Conservation (phyloP, 2,329 filamentous ascomycete species). For the Fusarium protoensiforme region DNA sequence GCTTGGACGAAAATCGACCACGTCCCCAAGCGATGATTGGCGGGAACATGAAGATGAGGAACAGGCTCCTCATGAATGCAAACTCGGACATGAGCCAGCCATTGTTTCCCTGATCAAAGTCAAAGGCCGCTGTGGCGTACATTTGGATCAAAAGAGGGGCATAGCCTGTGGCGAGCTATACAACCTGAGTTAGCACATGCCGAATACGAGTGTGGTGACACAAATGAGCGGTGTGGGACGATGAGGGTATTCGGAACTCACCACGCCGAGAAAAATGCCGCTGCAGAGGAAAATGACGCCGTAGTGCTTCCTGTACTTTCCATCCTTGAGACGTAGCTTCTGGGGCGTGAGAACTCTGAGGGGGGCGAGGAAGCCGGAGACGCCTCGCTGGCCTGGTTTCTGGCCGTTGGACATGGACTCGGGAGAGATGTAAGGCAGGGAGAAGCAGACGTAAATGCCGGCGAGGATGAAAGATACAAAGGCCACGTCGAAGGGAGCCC, state of each 20-base stretch:
- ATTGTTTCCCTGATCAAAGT: slow-evolving; percentile 66
- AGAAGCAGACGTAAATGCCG: slow-evolving; percentile 53
- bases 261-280: slow-evolving; percentile 75
- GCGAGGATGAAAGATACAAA: slow-evolving; percentile 65
- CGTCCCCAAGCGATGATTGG: slow-evolving; percentile 62
- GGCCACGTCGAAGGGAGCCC: slow-evolving; percentile 72
- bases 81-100: slow-evolving; percentile 68
- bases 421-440: slow-evolving; percentile 63
- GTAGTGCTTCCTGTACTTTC: slow-evolving; percentile 64
- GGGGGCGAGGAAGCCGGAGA: slow-evolving; percentile 70
- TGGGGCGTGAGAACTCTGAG: slow-evolving; percentile 71
- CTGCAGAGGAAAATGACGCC: slow-evolving; percentile 72
- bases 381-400: slow-evolving; percentile 44
- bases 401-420: slow-evolving; percentile 50
- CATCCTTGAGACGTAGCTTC: slow-evolving; percentile 61
- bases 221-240: neutral
- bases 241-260: slow-evolving; percentile 45
- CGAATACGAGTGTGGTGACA: neutral
- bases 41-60: slow-evolving; percentile 65
- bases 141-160: slow-evolving; percentile 71
- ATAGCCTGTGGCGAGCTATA: slow-evolving; percentile 72
- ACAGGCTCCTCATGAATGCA: slow-evolving; percentile 64
- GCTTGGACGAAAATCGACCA: slow-evolving; percentile 10
- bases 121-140: slow-evolving; percentile 66
- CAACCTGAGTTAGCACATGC: neutral